phyloP scores from a whole-genome alignment of 163 green algal genomes.

The Chlamydomonas reinhardtii region DNA sequence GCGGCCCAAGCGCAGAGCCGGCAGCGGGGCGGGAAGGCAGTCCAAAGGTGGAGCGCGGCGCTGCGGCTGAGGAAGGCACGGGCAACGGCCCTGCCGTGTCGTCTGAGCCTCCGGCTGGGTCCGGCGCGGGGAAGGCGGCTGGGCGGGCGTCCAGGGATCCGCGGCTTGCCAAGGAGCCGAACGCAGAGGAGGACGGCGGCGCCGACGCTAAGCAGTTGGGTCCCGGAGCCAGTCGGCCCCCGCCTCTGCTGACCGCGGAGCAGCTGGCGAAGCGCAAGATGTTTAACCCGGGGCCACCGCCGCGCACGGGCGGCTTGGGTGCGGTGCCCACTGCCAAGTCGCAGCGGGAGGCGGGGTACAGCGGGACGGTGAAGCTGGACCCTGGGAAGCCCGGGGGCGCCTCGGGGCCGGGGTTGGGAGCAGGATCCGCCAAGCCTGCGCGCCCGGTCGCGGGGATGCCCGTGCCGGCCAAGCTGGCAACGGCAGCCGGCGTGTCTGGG shows the following conservation, averaged over 20 bases:
- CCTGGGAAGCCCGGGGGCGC: no score
- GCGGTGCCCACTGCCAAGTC: slow-evolving; percentile 26
- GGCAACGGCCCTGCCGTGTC: no score
- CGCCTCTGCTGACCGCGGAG: slow-evolving; percentile 31
- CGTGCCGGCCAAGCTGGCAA: no score
- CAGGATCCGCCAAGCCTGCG: neutral
- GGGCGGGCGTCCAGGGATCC: no score
- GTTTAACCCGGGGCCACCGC: neutral
- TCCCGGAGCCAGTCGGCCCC: neutral
- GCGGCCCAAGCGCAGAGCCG: no score
- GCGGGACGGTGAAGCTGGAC: slow-evolving; percentile 14
- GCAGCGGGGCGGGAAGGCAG: no score
- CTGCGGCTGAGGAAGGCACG: no score
- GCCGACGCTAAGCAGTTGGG: neutral
- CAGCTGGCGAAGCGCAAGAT: slow-evolving; percentile 47
- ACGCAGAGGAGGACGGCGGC: neutral
- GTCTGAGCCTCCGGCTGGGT: no score
- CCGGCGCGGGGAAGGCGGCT: no score
- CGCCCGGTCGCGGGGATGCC: no score
- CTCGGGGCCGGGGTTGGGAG: neutral
- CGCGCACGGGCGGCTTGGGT: neutral
- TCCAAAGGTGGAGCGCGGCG: no score
- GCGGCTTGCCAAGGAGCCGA: neutral
- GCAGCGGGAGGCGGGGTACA: slow-evolving; percentile 10
- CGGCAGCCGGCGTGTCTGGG: no score